A percentile compares a stretch with the other conserved stretches of the same genome.
Evolutionary conservation across 129 eudicot species (phyloP).

Genomic region (Flaveria robusta): DNA sequence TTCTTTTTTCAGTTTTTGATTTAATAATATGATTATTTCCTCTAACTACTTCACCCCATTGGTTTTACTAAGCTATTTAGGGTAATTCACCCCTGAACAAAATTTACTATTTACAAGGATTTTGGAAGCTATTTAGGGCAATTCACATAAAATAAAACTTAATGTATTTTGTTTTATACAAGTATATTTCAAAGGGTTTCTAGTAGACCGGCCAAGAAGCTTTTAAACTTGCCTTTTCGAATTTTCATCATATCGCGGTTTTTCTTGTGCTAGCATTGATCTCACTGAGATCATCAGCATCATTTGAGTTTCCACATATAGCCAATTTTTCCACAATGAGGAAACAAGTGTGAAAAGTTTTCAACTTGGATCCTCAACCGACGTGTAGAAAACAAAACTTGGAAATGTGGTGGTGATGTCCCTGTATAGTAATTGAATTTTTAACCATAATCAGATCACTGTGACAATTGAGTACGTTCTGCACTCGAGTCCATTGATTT

Average conservation of each 20-base stretch:
- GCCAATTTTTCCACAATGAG: neutral
- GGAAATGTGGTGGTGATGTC: slow-evolving; percentile 75
- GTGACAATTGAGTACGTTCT: neutral
- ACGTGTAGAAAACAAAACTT: slow-evolving; percentile 84
- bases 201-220: neutral
- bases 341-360: slow-evolving; percentile 9
- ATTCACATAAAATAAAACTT: neutral
- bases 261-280: too few relatives aligned
- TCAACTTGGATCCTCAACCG: slow-evolving; percentile 64
- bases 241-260: neutral
- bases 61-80: neutral
- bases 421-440: slow-evolving; percentile 47
- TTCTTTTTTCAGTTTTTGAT: neutral
- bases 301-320: neutral
- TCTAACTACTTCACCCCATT: too few relatives aligned
- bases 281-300: slow-evolving; percentile 23
- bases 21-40: neutral
- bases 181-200: neutral
- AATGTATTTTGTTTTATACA: neutral
- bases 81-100: neutral
- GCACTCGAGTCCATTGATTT: neutral
- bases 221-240: slow-evolving; percentile 9
- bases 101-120: slow-evolving; percentile 15
- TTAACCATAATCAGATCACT: neutral
- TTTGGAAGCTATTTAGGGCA: neutral